These are phyloP conservation scores for Physcia stellaris DNA, from an alignment of 495 filamentous ascomycete species.

Conservation along the genomic window DNA sequence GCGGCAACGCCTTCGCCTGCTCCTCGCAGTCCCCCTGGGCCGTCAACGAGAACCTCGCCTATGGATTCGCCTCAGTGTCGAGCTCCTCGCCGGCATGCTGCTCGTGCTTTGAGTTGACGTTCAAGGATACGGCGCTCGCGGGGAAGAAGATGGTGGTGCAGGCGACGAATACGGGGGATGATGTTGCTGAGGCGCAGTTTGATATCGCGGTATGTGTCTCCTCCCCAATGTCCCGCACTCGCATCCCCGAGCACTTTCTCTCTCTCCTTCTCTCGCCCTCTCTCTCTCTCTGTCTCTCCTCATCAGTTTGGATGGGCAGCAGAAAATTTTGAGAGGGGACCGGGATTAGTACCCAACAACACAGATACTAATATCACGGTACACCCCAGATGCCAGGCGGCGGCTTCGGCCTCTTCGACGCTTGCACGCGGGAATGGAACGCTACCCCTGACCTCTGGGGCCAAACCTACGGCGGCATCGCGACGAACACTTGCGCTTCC, in stretches of 20 bases:
- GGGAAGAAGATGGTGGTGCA: constrained; percentile 57
- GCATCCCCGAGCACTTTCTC: background rate
- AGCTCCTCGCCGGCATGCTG: constrained; percentile 44
- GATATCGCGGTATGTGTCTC: constrained; percentile 43
- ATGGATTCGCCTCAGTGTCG: constrained; percentile 51
- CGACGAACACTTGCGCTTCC: constrained; percentile 33
- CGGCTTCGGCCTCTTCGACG: constrained; percentile 51
- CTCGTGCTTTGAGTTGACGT: constrained; percentile 53
- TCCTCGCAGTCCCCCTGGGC: constrained; percentile 49
- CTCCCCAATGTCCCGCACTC: background rate
- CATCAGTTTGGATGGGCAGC: too few species aligned
- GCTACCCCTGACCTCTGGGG: constrained; percentile 45
- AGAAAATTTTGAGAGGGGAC: too few species aligned
- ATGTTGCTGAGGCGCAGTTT: constrained; percentile 46
- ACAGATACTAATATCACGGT: constrained; percentile 7
- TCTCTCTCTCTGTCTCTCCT: too few species aligned
- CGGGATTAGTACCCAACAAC: background rate
- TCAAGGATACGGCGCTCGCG: constrained; percentile 39
- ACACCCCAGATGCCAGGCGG: constrained; percentile 44
- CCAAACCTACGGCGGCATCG: constrained; percentile 43
- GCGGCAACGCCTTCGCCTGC: constrained; percentile 50
- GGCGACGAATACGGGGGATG: constrained; percentile 51
- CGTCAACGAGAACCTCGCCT: constrained; percentile 38
- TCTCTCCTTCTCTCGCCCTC: background rate
- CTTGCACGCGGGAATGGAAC: constrained; percentile 46